Percentiles rank a stretch among this genome's conserved stretches.
These are phyloP conservation scores for Termitomyces eurrhizus DNA, from an alignment of 768 basidiomycete species.

Conservation along the genomic window DNA sequence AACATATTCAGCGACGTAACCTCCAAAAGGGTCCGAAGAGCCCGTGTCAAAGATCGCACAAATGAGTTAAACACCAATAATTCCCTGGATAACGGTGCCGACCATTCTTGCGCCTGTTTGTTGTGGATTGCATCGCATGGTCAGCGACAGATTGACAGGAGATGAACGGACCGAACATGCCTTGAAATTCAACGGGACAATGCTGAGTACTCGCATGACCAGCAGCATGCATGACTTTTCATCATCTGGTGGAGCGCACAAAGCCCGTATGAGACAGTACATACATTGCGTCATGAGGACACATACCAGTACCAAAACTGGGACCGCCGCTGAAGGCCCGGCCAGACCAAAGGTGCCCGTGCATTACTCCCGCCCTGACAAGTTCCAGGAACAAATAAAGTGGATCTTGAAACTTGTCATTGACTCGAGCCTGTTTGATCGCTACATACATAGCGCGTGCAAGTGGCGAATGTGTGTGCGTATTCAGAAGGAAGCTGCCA, in stretches of 20 bases:
- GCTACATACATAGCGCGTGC: conserved; percentile 90
- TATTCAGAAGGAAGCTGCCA: conserved; percentile 79
- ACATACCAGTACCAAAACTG: conserved; percentile 84
- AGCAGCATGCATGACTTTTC: conserved; percentile 93
- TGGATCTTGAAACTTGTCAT: conserved; percentile 98
- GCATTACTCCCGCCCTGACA: conserved; percentile 94
- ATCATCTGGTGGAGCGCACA: conserved; percentile 55
- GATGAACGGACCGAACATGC: conserved; percentile 38
- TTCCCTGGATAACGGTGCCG: conserved; percentile 93
- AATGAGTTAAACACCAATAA: conserved; percentile 98
- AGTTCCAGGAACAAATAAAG: conserved; percentile 94
- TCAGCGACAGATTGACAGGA: conserved; percentile 3
- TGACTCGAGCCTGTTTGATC: conserved; percentile 72
- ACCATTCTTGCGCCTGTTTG: conserved; percentile 82
- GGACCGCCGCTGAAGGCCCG: conserved; percentile 92
- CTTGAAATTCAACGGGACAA: conserved; percentile 93
- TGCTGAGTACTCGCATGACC: conserved; percentile 95
- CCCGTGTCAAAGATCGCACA: conserved; percentile 85
- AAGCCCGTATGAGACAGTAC: conserved; percentile 18
- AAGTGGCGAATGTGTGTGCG: conserved; percentile 84
- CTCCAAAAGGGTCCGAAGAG: conserved; percentile 86
- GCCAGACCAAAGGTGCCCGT: conserved; percentile 87
- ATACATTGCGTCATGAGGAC: conserved; percentile 26
- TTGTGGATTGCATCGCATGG: neutral
- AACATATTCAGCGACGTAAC: conserved; percentile 92